phyloP scores from a whole-genome alignment of 164 flowering plant species.

The Santalum album region DNA sequence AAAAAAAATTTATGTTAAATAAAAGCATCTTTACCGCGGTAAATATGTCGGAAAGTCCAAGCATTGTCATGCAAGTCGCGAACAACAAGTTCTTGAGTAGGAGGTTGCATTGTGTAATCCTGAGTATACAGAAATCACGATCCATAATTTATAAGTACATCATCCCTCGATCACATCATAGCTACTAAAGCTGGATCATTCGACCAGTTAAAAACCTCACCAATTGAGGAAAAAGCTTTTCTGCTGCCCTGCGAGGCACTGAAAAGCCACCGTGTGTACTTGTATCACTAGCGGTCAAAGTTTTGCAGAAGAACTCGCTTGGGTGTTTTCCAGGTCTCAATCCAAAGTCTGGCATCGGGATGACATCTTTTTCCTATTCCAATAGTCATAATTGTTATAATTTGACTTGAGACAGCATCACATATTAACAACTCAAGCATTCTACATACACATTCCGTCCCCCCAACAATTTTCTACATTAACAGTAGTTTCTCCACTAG shows the following conservation, averaged over 20 bases:
- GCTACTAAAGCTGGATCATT: background rate
- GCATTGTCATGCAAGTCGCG: conserved; percentile 87
- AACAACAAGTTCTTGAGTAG: conserved; percentile 90
- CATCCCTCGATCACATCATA: background rate
- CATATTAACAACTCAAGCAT: too few relatives aligned
- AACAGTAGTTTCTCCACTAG: too few relatives aligned
- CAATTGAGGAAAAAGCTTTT: conserved; percentile 89
- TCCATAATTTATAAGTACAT: background rate
- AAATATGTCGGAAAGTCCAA: conserved; percentile 97
- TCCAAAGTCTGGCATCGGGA: conserved; percentile 70
- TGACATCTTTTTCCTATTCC: conserved; percentile 73
- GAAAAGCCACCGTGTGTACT: conserved; percentile 99
- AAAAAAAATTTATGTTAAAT: background rate
- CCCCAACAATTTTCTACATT: too few relatives aligned
- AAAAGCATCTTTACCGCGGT: conserved; percentile 57
- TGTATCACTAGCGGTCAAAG: conserved; percentile 96
- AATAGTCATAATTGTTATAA: too few relatives aligned
- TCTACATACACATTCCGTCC: too few relatives aligned
- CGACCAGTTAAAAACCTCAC: conserved; percentile 32
- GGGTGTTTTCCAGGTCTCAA: conserved; percentile 74
- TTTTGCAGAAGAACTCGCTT: conserved; percentile 94
- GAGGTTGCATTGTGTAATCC: conserved; percentile 96
- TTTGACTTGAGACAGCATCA: too few relatives aligned
- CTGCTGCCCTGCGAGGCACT: conserved; percentile 98
- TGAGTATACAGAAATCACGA: conserved; percentile 13